Evolutionary conservation across 2,329 filamentous ascomycete genomes (phyloP), one percentile per base, ranked within the genome.

Genomic region (Cladosporium sp.): DNA sequence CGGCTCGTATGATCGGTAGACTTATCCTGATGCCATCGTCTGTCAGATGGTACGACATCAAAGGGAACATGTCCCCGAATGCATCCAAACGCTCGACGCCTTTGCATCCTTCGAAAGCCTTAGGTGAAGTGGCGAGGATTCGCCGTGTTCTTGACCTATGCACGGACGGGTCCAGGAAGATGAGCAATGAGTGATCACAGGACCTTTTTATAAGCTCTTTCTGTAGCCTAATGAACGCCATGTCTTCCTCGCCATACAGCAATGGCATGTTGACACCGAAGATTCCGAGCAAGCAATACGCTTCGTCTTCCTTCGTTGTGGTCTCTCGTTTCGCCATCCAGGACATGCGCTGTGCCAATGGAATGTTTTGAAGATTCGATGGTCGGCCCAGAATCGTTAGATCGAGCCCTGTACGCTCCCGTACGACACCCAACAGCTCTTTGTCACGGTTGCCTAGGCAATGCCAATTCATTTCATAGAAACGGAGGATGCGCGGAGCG

Each of bases 241-340:
- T 55, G 12, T 22, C 20, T 8, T 34, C 56, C 22, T 58, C 56
- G 0, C 76, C 76, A 52, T 79, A 79, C 0, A 78, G 48, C 2
- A 78, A 59, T 0, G 75, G 71, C 71, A 79, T 75, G 28, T 74
- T 70, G 22, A 79, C 66, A 0, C 66, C 66, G 22, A 79, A 78
- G 0, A 79, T 67, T 0, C 77, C 77, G 2, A 79, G 58, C 0
- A 80, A 63, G 4, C 69, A 77, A 47, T 79, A 80, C 0, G 75
- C 75, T 20, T 68, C 66, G 36, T 79, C 77, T 42, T 79, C 76
- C 0, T 53, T 3, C 3, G 69, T 35, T 2, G 59, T 58, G 5
- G 57, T 58, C 4, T 35, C 9, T 12, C 59, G 36, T 6, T 24
- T 7, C 5, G 49, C 19, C 28, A 50, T 57, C 59, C 59, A 60